phyloP scores from a whole-genome alignment of 1,284 basidiomycete genomes.

The Naganishia sp. region DNA sequence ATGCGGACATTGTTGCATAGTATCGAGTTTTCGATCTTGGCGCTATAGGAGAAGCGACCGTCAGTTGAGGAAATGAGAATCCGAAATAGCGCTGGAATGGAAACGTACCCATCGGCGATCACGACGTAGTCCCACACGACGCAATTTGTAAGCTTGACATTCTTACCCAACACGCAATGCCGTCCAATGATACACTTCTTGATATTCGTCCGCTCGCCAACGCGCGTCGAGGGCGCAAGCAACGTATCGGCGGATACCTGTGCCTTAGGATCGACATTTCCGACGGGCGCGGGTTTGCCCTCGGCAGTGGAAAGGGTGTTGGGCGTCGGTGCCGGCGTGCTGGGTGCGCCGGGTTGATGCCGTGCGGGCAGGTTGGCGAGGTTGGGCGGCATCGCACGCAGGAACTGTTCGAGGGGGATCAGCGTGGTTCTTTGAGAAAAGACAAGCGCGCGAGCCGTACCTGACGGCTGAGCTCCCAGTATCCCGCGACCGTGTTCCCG shows the following conservation, averaged over 20 bases:
- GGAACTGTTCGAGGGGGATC: slow-evolving; percentile 33
- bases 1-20: slow-evolving; percentile 79
- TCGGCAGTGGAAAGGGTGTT: slow-evolving; percentile 11
- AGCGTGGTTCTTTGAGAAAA: background rate
- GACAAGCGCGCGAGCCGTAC: slow-evolving; percentile 53
- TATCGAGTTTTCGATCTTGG: slow-evolving; percentile 85
- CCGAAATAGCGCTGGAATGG: background rate
- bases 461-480: slow-evolving; percentile 78
- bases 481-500: slow-evolving; percentile 78
- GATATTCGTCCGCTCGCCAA: slow-evolving; percentile 81
- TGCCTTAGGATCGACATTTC: slow-evolving; percentile 70
- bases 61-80: background rate
- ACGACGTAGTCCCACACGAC: slow-evolving; percentile 87
- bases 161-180: slow-evolving; percentile 84
- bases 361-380: slow-evolving; percentile 33
- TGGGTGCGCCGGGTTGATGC: slow-evolving; percentile 11
- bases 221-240: slow-evolving; percentile 74
- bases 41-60: slow-evolving; percentile 59
- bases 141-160: slow-evolving; percentile 80
- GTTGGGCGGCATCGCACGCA: slow-evolving; percentile 40
- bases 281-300: slow-evolving; percentile 33
- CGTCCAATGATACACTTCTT: slow-evolving; percentile 86
- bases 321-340: slow-evolving; percentile 12
- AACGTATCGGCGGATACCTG: slow-evolving; percentile 84
- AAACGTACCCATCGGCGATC: slow-evolving; percentile 75